Conservation (phyloP, 108 stramenopile species). For the Nitzschia palea region DNA sequence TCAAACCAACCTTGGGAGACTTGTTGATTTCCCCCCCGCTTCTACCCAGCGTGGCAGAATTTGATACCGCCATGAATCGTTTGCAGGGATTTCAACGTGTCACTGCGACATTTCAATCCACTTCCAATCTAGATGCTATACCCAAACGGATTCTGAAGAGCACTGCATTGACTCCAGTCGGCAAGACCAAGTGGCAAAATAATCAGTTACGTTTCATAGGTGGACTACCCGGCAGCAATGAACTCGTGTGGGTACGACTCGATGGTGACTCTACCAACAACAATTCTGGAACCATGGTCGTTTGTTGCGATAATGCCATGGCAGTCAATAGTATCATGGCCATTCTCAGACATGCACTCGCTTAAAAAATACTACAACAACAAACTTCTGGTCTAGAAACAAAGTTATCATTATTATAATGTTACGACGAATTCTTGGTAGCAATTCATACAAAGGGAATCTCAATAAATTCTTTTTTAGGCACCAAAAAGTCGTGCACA, state of each 20-base stretch:
- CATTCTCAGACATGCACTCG: slow-evolving; percentile 52
- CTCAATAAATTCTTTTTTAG: slow-evolving; percentile 8
- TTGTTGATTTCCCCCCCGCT: slow-evolving; percentile 33
- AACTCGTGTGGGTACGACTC: slow-evolving; percentile 54
- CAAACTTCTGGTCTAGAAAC: too few relatives aligned
- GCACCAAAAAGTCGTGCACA: slow-evolving; percentile 69
- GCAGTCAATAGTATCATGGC: slow-evolving; percentile 64
- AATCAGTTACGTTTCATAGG: slow-evolving; percentile 58
- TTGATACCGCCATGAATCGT: slow-evolving; percentile 46
- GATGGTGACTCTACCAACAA: slow-evolving; percentile 41
- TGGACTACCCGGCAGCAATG: slow-evolving; percentile 59
- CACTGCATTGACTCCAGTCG: slow-evolving; percentile 17
- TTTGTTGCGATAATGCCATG: slow-evolving; percentile 79
- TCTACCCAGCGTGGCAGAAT: slow-evolving; percentile 31
- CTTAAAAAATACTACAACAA: neutral
- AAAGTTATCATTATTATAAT: too few relatives aligned
- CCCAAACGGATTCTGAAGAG: slow-evolving; percentile 8
- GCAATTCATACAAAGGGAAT: neutral
- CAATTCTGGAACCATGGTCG: slow-evolving; percentile 51
- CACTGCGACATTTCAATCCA: slow-evolving; percentile 23
- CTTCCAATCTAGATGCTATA: slow-evolving; percentile 24
- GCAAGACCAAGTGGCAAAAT: slow-evolving; percentile 23
- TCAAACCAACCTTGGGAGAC: slow-evolving; percentile 77
- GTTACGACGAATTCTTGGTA: too few relatives aligned
- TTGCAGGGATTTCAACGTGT: slow-evolving; percentile 78